Base-by-base conservation (phyloP, 2,329 filamentous ascomycete genomes). In the Xylaria sp. region DNA sequence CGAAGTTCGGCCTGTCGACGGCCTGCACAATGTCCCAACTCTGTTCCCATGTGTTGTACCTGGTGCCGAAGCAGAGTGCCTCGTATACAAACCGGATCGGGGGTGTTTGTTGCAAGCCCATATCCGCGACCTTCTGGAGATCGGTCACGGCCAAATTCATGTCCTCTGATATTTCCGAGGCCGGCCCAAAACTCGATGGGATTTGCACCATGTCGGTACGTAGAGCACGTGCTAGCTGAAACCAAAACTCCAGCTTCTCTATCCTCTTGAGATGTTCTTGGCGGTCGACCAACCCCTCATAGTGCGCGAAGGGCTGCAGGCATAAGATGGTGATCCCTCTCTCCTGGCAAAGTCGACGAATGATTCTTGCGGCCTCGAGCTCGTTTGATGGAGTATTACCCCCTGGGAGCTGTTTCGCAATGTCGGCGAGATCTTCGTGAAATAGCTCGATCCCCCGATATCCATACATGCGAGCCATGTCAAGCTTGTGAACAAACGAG, bases 221-320 rank as follows among this genome's bases (percentile, higher is more conserved):
- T 0, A 95, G 81, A 11, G 85, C 84, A 20, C 85, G 82, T 5
- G 87, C 89, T 11, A 96, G 81, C 45, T 85, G 76, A 70, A 94
- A 89, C 92, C 92, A 95, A 25, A 90, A 81, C 11, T 85, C 80
- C 25, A 95, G 83, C 71, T 93, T 86, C 20, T 86, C 81, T 33
- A 94, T 79, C 3, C 88, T 82, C 29, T 81, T 78, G 1, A 79
- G 78, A 73, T 92, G 90, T 65, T 86, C 82, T 17, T 78, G 72
- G 10, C 90, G 83, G 77, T 93, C 88, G 5, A 89, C 67, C 0
- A 94, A 83, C 1, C 92, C 92, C 71, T 94, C 92, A 78, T 91
- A 94, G 79, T 93, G 87, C 81, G 87, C 86, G 76, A 95, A 94
- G 0, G 92, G 92, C 74, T 93, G 92, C 0, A 94, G 83, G 68